Evolutionary conservation across 2,329 filamentous ascomycete genomes (phyloP).

Genomic region (Ophiostoma pallidulum): DNA sequence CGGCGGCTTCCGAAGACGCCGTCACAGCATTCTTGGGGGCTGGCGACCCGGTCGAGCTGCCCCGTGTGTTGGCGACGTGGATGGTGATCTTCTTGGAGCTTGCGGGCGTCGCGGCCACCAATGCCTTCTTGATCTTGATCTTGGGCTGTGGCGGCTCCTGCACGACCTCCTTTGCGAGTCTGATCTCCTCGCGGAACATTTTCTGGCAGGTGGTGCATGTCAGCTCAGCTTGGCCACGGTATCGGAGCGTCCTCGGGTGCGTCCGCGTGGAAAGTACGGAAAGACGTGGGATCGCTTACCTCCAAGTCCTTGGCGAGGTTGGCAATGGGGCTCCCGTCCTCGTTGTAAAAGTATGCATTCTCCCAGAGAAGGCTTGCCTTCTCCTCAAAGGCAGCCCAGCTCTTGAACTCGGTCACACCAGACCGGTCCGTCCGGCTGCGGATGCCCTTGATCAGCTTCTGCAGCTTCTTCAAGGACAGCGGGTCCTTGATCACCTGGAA

Average conservation of each 20-base stretch:
- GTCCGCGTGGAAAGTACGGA: no score
- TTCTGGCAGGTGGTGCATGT: neutral
- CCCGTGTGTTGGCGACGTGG: slow-evolving; percentile 51
- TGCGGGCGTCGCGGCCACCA: slow-evolving; percentile 31
- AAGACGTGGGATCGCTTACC: slow-evolving; percentile 39
- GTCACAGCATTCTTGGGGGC: slow-evolving; percentile 32
- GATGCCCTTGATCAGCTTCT: slow-evolving; percentile 66
- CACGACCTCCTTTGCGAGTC: slow-evolving; percentile 62
- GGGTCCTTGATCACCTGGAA: slow-evolving; percentile 77
- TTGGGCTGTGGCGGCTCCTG: slow-evolving; percentile 64
- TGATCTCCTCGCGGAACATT: slow-evolving; percentile 57
- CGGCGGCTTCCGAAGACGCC: slow-evolving; percentile 23
- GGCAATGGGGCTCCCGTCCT: slow-evolving; percentile 81
- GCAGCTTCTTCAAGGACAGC: slow-evolving; percentile 65
- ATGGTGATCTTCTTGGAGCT: slow-evolving; percentile 60
- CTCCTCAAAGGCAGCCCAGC: slow-evolving; percentile 73
- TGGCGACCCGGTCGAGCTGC: slow-evolving; percentile 44
- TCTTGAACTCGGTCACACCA: slow-evolving; percentile 61
- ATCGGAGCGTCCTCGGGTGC: no score
- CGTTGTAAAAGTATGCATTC: slow-evolving; percentile 84
- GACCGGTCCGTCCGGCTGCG: slow-evolving; percentile 58
- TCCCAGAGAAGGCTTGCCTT: slow-evolving; percentile 74
- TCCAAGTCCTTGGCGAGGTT: slow-evolving; percentile 68
- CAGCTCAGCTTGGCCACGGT: no score
- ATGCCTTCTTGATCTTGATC: slow-evolving; percentile 68